These are phyloP conservation scores for Macrolepiota dolichaula DNA, from an alignment of 768 basidiomycete species.

Conservation along the genomic window DNA sequence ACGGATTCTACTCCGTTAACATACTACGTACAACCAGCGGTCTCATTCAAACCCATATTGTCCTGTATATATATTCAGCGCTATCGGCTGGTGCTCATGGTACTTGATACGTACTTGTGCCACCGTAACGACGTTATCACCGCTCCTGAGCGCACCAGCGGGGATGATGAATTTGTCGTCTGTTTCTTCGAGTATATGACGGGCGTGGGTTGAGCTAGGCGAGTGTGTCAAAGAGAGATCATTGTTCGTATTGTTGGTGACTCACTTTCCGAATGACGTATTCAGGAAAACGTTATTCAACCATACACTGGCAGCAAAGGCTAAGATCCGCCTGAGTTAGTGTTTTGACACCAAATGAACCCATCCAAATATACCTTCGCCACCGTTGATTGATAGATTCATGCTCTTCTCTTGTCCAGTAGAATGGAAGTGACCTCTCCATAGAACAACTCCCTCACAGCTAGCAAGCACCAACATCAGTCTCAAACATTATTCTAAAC, in stretches of 20 bases:
- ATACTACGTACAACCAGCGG: conserved; percentile 29
- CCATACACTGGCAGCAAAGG: conserved; percentile 83
- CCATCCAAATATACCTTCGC: conserved; percentile 48
- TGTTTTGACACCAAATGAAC: background rate
- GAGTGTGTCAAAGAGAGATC: background rate
- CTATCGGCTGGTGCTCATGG: background rate
- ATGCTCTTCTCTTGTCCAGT: conserved; percentile 52
- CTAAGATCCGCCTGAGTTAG: conserved; percentile 25
- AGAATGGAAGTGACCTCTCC: conserved; percentile 76
- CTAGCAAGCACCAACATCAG: conserved; percentile 30
- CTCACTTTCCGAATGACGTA: conserved; percentile 74
- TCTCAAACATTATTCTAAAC: background rate
- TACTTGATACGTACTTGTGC: conserved; percentile 49
- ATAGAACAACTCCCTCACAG: conserved; percentile 79
- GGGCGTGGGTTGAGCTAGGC: conserved; percentile 63
- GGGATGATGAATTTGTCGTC: conserved; percentile 69
- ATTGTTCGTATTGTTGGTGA: conserved; percentile 1
- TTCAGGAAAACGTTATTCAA: conserved; percentile 68
- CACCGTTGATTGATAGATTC: conserved; percentile 79
- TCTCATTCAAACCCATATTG: conserved; percentile 77
- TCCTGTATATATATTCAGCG: conserved; percentile 40
- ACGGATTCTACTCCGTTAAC: background rate
- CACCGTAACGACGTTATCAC: conserved; percentile 76
- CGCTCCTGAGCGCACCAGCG: conserved; percentile 37
- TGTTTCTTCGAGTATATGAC: conserved; percentile 57